Evolutionary conservation across 2,329 filamentous ascomycete species (phyloP).

Genomic region (Furcasterigmium furcatum): DNA sequence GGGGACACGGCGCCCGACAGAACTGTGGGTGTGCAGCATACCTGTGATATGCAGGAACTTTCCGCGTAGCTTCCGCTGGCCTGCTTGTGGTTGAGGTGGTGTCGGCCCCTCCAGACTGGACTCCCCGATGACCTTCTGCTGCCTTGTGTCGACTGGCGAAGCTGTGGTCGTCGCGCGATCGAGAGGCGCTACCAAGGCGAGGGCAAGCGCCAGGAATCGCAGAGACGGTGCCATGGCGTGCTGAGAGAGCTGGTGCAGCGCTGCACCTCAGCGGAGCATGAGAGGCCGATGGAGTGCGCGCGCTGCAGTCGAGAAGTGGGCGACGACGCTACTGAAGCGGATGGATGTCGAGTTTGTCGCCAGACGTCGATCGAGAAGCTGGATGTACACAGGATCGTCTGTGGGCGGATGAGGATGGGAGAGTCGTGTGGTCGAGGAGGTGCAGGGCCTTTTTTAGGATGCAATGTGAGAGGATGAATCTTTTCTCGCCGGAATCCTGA

Average conservation of each 20-base stretch:
- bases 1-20: not conserved
- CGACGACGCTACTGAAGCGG: no score
- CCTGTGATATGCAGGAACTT: constrained; percentile 88
- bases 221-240: not conserved
- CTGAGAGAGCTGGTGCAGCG: not conserved
- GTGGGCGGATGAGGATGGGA: no score
- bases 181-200: not conserved
- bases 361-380: no score
- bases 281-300: not conserved
- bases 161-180: not conserved
- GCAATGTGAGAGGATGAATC: no score
- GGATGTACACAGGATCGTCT: no score
- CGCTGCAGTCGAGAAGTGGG: no score
- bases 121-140: constrained; percentile 10
- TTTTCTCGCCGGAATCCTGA: no score
- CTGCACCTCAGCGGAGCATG: not conserved
- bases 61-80: constrained; percentile 56
- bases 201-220: not conserved
- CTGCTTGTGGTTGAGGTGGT: constrained; percentile 6
- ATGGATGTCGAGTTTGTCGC: no score
- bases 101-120: not conserved
- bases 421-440: no score
- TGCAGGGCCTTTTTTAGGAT: no score
- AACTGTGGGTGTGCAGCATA: constrained; percentile 36
- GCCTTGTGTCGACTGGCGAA: constrained; percentile 10